These are phyloP conservation scores for Diaporthe amygdali DNA, from an alignment of 2,329 filamentous ascomycete species.

Conservation along the genomic window DNA sequence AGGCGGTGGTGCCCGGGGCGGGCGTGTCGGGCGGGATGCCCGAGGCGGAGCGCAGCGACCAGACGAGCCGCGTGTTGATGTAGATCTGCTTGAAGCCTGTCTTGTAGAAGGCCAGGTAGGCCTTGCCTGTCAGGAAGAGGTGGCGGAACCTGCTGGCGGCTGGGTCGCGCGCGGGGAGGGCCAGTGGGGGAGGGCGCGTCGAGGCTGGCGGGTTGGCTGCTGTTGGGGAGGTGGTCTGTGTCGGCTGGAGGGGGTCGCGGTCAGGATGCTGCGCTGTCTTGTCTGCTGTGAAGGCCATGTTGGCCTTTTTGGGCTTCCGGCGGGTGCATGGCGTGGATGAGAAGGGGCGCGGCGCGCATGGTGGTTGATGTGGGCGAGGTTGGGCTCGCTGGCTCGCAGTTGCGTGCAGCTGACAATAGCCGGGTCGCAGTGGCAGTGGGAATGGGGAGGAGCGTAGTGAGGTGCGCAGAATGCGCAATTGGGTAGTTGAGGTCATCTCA, in stretches of 20 bases:
- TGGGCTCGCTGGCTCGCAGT: neutral
- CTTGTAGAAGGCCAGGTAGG: constrained; percentile 88
- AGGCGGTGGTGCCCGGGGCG: constrained; percentile 48
- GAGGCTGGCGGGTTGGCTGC: constrained; percentile 70
- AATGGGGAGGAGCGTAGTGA: neutral
- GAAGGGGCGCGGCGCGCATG: neutral
- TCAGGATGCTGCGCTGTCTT: neutral
- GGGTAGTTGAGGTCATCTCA: constrained; percentile 29
- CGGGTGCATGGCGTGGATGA: neutral
- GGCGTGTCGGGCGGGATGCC: constrained; percentile 31
- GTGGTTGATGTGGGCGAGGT: neutral
- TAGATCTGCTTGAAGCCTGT: constrained; percentile 77
- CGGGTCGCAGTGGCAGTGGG: neutral
- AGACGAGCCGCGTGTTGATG: constrained; percentile 64
- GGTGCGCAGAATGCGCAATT: constrained; percentile 28
- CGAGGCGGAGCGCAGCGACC: constrained; percentile 42
- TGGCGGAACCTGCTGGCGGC: constrained; percentile 54
- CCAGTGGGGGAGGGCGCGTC: constrained; percentile 74
- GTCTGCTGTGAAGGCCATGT: no score
- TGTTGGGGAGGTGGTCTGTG: neutral
- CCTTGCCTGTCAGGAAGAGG: constrained; percentile 69
- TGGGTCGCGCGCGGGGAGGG: constrained; percentile 61
- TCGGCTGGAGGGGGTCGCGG: neutral
- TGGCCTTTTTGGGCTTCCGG: neutral
- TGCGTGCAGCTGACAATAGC: neutral